phyloP scores from a whole-genome alignment of 192 early-diverging fungal species.

The Coemansia sp. region DNA sequence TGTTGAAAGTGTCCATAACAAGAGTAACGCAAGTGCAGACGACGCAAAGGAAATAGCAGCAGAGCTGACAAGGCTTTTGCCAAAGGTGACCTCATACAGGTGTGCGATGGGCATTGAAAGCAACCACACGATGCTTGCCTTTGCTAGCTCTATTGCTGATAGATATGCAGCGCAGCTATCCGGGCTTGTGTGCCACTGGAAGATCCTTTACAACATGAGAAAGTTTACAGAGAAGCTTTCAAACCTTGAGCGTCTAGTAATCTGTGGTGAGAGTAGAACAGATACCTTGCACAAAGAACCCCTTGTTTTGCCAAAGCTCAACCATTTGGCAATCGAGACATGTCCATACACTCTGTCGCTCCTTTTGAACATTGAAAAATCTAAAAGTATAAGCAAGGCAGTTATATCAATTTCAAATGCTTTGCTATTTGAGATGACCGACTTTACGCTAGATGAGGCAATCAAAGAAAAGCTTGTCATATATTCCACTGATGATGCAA shows the following conservation, averaged over 20 bases:
- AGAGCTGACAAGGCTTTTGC: not conserved
- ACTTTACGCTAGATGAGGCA: not conserved
- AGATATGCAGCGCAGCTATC: not conserved
- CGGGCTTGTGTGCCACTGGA: not conserved
- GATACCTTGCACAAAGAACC: not conserved
- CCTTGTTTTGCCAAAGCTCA: not conserved
- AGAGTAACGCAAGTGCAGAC: not conserved
- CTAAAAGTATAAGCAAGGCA: not conserved
- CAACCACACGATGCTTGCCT: not conserved
- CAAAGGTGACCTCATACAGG: not conserved
- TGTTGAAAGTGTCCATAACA: not conserved
- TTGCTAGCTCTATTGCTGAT: not conserved
- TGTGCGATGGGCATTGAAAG: not conserved
- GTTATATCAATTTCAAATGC: not conserved
- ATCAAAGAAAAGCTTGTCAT: not conserved
- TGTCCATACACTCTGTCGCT: not conserved
- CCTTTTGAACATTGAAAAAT: not conserved
- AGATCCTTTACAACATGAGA: not conserved
- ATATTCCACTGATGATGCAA: not conserved
- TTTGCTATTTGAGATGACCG: not conserved
- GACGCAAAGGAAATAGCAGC: not conserved
- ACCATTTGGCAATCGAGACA: not conserved
- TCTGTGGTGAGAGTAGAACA: not conserved
- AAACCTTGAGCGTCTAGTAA: not conserved
- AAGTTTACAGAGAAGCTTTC: not conserved